Evolutionary conservation across 108 stramenopile genomes (phyloP).

Genomic region (Poteriospumella lacustris): DNA sequence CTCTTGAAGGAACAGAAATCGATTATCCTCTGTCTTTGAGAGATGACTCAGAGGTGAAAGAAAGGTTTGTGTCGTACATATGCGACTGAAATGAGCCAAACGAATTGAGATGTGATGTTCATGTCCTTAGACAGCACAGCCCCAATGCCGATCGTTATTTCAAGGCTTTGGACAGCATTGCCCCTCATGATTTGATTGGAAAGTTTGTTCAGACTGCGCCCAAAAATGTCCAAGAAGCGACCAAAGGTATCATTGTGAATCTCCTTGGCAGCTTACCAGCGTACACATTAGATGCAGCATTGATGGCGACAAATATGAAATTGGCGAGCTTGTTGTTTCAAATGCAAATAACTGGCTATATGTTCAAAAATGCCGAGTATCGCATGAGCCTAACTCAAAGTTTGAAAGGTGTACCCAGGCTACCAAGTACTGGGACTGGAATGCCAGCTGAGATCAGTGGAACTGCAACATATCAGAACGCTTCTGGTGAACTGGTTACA

Average conservation of each 20-base stretch:
- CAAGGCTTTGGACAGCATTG: conserved; percentile 61
- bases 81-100: no score
- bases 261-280: conserved; percentile 77
- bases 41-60: no score
- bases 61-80: no score
- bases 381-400: conserved; percentile 64
- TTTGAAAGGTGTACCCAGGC: conserved; percentile 45
- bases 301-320: conserved; percentile 73
- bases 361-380: conserved; percentile 95
- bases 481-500: conserved; percentile 61
- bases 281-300: conserved; percentile 82
- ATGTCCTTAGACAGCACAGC: no score
- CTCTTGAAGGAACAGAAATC: no score
- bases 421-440: not conserved
- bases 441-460: conserved; percentile 36
- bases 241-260: conserved; percentile 74
- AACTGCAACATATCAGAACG: conserved; percentile 25
- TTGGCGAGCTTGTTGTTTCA: conserved; percentile 91
- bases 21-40: no score
- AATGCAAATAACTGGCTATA: conserved; percentile 93
- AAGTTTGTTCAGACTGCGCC: conserved; percentile 68
- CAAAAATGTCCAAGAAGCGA: conserved; percentile 79
- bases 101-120: no score
- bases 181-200: conserved; percentile 71
- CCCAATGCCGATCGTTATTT: conserved; percentile 63